A percentile compares a stretch with the other conserved stretches of the same genome.
These are phyloP conservation scores for Eimeria praecox DNA, from an alignment of 169 alveolate genomes.

Conservation along the genomic window DNA sequence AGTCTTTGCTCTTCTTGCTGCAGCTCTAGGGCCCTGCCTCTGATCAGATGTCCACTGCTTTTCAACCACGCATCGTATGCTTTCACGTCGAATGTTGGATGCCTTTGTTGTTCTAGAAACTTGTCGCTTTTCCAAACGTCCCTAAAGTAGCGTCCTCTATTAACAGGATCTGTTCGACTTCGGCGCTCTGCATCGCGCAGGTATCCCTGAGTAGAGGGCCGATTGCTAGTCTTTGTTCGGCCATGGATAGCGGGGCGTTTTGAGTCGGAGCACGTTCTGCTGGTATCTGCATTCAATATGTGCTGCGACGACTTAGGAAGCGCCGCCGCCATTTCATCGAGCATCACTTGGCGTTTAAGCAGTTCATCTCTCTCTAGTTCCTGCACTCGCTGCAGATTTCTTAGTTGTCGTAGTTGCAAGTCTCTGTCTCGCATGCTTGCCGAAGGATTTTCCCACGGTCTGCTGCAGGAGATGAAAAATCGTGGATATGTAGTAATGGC, in stretches of 20 bases:
- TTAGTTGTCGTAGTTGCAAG: slow-evolving; percentile 29
- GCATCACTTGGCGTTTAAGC: slow-evolving; percentile 37
- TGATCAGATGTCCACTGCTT: slow-evolving; percentile 74
- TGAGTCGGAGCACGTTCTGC: background rate
- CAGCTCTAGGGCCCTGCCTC: slow-evolving; percentile 78
- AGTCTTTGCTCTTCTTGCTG: slow-evolving; percentile 81
- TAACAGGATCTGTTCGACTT: slow-evolving; percentile 66
- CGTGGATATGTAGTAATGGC: background rate
- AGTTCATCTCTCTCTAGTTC: slow-evolving; percentile 44
- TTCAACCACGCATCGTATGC: slow-evolving; percentile 79
- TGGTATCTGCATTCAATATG: background rate
- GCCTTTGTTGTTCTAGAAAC: slow-evolving; percentile 65
- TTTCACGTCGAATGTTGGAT: slow-evolving; percentile 64
- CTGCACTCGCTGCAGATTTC: slow-evolving; percentile 51
- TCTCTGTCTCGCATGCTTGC: slow-evolving; percentile 34
- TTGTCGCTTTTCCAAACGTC: slow-evolving; percentile 73
- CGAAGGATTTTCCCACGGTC: slow-evolving; percentile 65
- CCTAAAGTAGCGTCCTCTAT: slow-evolving; percentile 72
- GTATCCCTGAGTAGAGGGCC: background rate
- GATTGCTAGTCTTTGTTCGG: background rate
- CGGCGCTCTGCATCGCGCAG: background rate
- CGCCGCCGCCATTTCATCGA: slow-evolving; percentile 48
- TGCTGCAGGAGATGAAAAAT: slow-evolving; percentile 45
- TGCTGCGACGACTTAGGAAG: slow-evolving; percentile 41
- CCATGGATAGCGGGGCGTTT: background rate